Conservation (phyloP, 805 yeast species). For the Kluyveromyces wickerhamii region DNA sequence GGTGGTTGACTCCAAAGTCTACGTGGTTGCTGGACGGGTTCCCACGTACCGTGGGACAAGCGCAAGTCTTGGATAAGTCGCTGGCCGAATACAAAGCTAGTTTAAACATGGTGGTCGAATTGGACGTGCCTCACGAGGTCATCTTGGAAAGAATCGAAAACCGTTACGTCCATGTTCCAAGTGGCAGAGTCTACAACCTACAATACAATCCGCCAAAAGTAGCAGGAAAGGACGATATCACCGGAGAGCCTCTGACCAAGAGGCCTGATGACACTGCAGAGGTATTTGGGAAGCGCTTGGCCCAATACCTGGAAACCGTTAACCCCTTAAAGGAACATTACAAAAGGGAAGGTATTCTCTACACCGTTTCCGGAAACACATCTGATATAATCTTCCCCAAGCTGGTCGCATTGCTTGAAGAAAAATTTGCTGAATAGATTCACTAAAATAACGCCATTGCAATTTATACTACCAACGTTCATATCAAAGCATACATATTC, state of each 20-base stretch:
- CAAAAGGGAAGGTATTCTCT: conserved; percentile 38
- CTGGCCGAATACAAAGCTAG: conserved; percentile 33
- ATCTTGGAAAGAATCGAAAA: conserved; percentile 76
- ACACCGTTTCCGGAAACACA: conserved; percentile 62
- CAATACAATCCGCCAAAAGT: conserved; percentile 85
- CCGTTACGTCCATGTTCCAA: conserved; percentile 74
- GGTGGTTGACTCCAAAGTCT: conserved; percentile 27
- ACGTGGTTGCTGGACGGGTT: conserved; percentile 87
- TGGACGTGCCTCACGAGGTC: conserved; percentile 79
- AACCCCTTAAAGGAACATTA: conserved; percentile 64
- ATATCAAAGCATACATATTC: too few species aligned
- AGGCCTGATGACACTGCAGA: conserved; percentile 78
- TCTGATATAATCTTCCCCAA: conserved; percentile 81
- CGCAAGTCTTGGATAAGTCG: conserved; percentile 43
- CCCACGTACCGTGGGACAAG: conserved; percentile 77
- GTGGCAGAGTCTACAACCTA: conserved; percentile 81
- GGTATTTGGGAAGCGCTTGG: conserved; percentile 60
- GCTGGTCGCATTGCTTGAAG: conserved; percentile 35
- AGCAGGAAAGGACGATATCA: conserved; percentile 75
- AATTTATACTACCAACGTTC: too few species aligned
- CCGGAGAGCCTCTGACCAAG: conserved; percentile 78
- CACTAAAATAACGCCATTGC: too few species aligned
- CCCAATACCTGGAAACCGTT: conserved; percentile 49
- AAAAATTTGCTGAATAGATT: conserved; percentile 21
- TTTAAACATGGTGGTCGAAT: conserved; percentile 73